These are phyloP conservation scores for Sphaerobolus stellatus DNA, from an alignment of 1,284 basidiomycete genomes.

Conservation along the genomic window DNA sequence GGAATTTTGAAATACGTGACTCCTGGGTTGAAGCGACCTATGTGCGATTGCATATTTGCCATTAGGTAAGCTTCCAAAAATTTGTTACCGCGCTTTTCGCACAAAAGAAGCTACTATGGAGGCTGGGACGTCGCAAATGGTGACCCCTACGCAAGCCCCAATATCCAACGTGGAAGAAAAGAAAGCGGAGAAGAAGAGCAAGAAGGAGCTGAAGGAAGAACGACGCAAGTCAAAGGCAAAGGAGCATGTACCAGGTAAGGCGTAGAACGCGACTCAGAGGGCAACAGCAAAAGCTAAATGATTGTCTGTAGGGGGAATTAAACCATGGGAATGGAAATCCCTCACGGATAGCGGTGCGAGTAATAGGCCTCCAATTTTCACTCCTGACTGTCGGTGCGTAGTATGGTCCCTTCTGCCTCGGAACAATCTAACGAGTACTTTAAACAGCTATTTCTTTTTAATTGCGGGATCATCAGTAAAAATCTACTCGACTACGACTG, in stretches of 20 bases:
- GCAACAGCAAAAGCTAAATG: neutral
- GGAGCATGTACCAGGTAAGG: neutral
- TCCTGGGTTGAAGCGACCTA: too few relatives aligned
- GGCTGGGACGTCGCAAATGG: conserved; percentile 11
- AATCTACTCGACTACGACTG: conserved; percentile 75
- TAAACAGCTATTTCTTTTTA: conserved; percentile 81
- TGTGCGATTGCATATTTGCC: too few relatives aligned
- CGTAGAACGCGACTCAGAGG: neutral
- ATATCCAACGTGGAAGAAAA: conserved; percentile 3
- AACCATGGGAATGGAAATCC: conserved; percentile 66
- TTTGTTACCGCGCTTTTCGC: conserved; percentile 8
- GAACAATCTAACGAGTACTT: conserved; percentile 18
- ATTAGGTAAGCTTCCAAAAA: too few relatives aligned
- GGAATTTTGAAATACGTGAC: too few relatives aligned
- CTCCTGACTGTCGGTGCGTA: conserved; percentile 80
- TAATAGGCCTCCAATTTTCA: conserved; percentile 72
- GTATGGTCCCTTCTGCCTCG: conserved; percentile 13
- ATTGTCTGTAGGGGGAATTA: conserved; percentile 25
- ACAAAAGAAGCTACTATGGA: conserved; percentile 7
- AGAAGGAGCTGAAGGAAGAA: conserved; percentile 4
- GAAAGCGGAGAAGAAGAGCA: conserved; percentile 4
- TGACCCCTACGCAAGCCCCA: neutral
- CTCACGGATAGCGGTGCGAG: conserved; percentile 72
- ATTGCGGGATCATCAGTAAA: conserved; percentile 75
- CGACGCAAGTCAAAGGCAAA: neutral